These are phyloP conservation scores for Cladophialophora yegresii DNA, from an alignment of 2,329 filamentous ascomycete genomes.

Conservation along the genomic window DNA sequence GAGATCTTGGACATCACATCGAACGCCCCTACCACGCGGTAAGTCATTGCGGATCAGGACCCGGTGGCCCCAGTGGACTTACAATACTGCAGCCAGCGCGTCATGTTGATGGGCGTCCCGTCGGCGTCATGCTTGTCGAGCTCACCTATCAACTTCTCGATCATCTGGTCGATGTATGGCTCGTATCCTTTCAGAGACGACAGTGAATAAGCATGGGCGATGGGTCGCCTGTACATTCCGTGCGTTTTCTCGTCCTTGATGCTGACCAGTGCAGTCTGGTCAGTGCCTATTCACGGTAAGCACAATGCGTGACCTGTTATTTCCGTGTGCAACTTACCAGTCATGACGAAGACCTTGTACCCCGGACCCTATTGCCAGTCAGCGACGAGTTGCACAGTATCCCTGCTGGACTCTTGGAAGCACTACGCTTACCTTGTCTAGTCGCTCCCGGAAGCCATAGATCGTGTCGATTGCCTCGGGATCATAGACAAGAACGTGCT, in stretches of 20 bases:
- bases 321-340: neutral
- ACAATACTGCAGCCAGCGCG: constrained; percentile 16
- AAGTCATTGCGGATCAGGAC: neutral
- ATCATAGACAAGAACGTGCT: constrained; percentile 15
- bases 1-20: constrained; percentile 20
- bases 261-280: constrained; percentile 16
- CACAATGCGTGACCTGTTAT: neutral
- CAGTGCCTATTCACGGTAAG: constrained; percentile 7
- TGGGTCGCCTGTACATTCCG: constrained; percentile 10
- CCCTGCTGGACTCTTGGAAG: too few species aligned
- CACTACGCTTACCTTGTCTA: constrained; percentile 8
- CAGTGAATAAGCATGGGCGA: constrained; percentile 10
- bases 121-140: constrained; percentile 15
- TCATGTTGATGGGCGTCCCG: constrained; percentile 13
- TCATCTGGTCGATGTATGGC: constrained; percentile 14
- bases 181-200: constrained; percentile 13
- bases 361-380: constrained; percentile 9
- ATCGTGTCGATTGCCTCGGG: constrained; percentile 15
- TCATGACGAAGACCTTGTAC: constrained; percentile 13
- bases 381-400: neutral
- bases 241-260: constrained; percentile 17
- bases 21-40: constrained; percentile 3
- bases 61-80: neutral
- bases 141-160: constrained; percentile 12
- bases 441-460: constrained; percentile 9